phyloP scores from a whole-genome alignment of 23 red algal genomes.

The Cyanidioschyzon merolae region DNA sequence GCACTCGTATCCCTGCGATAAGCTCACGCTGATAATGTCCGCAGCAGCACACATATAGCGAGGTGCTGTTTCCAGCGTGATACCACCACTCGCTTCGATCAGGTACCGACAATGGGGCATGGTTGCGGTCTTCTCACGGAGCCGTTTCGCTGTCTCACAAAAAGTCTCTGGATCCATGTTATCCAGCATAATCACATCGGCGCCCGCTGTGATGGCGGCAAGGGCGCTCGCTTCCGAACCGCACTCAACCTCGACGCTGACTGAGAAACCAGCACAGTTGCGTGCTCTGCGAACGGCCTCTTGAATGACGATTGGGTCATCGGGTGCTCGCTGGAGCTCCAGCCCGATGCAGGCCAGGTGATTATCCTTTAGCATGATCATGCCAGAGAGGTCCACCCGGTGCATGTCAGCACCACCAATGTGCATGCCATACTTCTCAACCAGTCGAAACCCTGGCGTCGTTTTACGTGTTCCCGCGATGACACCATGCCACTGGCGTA shows the following conservation, averaged over 20 bases:
- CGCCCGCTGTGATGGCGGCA: conserved; percentile 45
- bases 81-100: conserved; percentile 82
- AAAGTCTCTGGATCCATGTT: conserved; percentile 39
- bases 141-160: conserved; percentile 18
- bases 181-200: conserved; percentile 93
- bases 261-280: conserved; percentile 50
- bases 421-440: conserved; percentile 87
- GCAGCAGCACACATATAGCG: conserved; percentile 38
- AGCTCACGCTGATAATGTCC: conserved; percentile 76
- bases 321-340: not conserved
- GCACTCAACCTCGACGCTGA: conserved; percentile 84
- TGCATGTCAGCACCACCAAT: conserved; percentile 77
- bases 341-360: conserved; percentile 43
- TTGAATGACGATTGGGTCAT: conserved; percentile 15
- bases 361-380: conserved; percentile 98
- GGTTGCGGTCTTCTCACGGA: conserved; percentile 23
- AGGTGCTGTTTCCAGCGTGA: conserved; percentile 20
- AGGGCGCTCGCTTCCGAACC: conserved; percentile 29
- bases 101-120: not conserved
- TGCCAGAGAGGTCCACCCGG: conserved; percentile 75
- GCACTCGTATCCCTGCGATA: conserved; percentile 26
- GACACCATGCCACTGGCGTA: conserved; percentile 39
- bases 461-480: conserved; percentile 89
- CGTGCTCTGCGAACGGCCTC: conserved; percentile 38
- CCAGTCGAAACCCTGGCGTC: conserved; percentile 74